These are phyloP conservation scores for Austroboletus niveus DNA, from an alignment of 1,284 basidiomycete genomes.

Conservation along the genomic window DNA sequence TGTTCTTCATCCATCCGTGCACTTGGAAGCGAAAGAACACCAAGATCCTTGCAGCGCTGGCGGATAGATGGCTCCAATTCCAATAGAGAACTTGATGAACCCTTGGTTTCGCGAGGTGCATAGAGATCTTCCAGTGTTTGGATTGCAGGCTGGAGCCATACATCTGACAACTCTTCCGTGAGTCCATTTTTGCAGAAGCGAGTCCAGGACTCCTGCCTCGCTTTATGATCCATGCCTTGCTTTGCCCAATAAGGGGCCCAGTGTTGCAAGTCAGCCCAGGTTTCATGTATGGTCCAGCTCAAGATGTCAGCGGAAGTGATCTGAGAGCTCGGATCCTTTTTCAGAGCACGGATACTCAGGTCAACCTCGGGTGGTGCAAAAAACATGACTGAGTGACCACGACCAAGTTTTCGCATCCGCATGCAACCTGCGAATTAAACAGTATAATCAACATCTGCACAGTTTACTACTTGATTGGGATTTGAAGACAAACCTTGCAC, in stretches of 20 bases:
- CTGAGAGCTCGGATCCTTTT: background rate
- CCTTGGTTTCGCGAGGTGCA: background rate
- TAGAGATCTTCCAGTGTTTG: constrained; percentile 1
- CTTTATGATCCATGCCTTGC: too few species aligned
- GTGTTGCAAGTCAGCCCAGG: constrained; percentile 39
- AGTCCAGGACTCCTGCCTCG: too few species aligned
- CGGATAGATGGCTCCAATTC: background rate
- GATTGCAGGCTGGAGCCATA: constrained; percentile 39
- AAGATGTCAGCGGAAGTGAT: constrained; percentile 36
- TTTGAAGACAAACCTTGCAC: background rate
- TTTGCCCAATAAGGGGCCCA: constrained; percentile 24
- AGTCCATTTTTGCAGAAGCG: constrained; percentile 8
- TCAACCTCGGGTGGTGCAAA: constrained; percentile 47
- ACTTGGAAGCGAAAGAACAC: background rate
- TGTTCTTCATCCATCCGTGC: background rate
- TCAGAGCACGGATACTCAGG: constrained; percentile 33
- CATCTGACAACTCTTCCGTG: constrained; percentile 12
- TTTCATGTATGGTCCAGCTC: constrained; percentile 43
- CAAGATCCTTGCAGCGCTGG: background rate
- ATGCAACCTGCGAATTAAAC: constrained; percentile 36
- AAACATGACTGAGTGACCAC: constrained; percentile 47
- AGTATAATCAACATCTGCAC: too few species aligned
- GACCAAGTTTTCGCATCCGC: constrained; percentile 48
- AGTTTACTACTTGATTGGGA: background rate
- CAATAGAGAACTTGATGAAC: background rate